Conservation (phyloP, 805 yeast genomes). For the Pichia kluyveri region DNA sequence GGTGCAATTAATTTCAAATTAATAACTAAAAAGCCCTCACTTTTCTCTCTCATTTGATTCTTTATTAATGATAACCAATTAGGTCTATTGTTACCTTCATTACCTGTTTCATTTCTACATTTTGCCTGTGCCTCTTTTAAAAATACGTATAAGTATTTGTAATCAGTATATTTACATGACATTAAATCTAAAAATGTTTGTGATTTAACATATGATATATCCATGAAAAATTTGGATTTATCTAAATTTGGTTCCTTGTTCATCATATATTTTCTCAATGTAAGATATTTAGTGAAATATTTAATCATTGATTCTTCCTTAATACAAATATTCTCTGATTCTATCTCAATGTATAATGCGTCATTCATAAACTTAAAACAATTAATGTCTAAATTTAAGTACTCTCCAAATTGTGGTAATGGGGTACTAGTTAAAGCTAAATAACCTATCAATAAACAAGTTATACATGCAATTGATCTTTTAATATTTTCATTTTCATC, state of each 20-base stretch:
- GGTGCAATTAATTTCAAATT: slow-evolving; percentile 4
- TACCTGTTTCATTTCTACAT: not conserved
- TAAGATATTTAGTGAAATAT: slow-evolving; percentile 1
- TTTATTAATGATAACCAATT: not conserved
- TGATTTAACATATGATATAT: not conserved
- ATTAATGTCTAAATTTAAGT: not conserved
- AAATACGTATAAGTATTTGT: not conserved
- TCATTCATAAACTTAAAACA: not conserved
- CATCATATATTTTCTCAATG: not conserved
- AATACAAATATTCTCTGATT: not conserved
- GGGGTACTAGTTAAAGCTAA: slow-evolving; percentile 1
- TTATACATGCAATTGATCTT: not conserved
- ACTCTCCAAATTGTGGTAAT: not conserved
- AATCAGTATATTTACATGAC: slow-evolving; percentile 1
- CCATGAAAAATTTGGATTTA: not conserved
- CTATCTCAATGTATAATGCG: not conserved
- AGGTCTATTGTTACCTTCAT: not conserved
- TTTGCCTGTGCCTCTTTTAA: slow-evolving; percentile 1
- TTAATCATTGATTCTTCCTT: not conserved
- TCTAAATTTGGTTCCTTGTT: not conserved
- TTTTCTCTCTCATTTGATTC: slow-evolving; percentile 1
- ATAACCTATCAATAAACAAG: slow-evolving; percentile 4
- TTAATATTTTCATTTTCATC: not conserved
- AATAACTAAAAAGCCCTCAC: slow-evolving; percentile 5
- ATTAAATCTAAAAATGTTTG: slow-evolving; percentile 3